Evolutionary conservation across 805 yeast genomes (phyloP).

Genomic region (Yarrowia yakushimensis): DNA sequence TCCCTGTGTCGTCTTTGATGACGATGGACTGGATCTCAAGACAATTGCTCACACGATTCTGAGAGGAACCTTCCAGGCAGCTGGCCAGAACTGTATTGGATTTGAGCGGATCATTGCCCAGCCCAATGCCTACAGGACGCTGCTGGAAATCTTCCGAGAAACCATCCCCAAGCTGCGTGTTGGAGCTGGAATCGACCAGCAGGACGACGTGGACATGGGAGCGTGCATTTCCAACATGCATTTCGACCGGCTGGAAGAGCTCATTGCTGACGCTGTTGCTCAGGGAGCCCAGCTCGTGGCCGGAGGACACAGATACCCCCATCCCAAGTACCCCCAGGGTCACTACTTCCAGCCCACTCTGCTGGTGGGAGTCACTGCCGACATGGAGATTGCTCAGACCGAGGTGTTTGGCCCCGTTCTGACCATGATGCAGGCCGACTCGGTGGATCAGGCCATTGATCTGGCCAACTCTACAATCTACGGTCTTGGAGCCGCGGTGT

Average conservation of each 20-base stretch:
- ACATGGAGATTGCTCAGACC: conserved; percentile 75
- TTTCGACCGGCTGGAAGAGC: conserved; percentile 60
- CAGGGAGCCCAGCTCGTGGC: conserved; percentile 75
- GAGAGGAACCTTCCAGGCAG: conserved; percentile 95
- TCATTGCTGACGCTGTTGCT: conserved; percentile 68
- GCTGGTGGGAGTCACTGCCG: conserved; percentile 71
- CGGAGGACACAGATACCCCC: conserved; percentile 79
- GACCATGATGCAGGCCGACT: conserved; percentile 68
- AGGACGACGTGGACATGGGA: conserved; percentile 91
- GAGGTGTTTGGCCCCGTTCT: conserved; percentile 95
- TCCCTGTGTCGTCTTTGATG: conserved; percentile 82
- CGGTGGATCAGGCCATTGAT: conserved; percentile 62
- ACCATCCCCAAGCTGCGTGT: conserved; percentile 63
- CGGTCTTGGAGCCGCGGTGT: conserved; percentile 90
- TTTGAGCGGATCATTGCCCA: conserved; percentile 89
- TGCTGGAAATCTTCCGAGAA: conserved; percentile 54
- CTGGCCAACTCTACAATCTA: conserved; percentile 81
- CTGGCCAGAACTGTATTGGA: conserved; percentile 98
- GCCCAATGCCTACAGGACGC: conserved; percentile 59
- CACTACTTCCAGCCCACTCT: conserved; percentile 91
- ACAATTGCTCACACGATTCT: conserved; percentile 70
- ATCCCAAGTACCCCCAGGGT: conserved; percentile 94
- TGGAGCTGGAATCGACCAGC: conserved; percentile 90
- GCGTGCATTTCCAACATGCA: conserved; percentile 83
- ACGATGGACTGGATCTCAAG: conserved; percentile 36